Conservation (phyloP, 2,329 filamentous ascomycete species). For the Ascochyta clinopodiicola region DNA sequence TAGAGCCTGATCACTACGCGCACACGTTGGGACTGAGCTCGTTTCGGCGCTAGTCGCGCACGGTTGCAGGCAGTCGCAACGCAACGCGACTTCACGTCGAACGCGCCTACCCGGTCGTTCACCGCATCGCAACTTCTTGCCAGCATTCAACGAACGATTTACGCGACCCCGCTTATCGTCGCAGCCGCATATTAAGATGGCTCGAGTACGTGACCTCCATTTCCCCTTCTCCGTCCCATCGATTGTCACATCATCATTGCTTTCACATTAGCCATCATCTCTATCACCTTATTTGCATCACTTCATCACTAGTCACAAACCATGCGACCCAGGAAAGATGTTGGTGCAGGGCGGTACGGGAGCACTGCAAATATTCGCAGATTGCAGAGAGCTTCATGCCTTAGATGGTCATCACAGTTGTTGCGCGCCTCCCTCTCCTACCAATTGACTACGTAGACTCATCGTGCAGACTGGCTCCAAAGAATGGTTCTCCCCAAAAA, state of each 20-base stretch:
- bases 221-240: not conserved
- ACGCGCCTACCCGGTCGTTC: slow-evolving; percentile 40
- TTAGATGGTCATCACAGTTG: not conserved
- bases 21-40: not conserved
- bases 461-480: not conserved
- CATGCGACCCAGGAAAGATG: not conserved
- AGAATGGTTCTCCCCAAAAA: not conserved
- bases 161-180: slow-evolving; percentile 23
- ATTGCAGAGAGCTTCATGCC: not conserved
- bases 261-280: not conserved
- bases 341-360: not conserved
- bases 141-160: slow-evolving; percentile 22
- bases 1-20: not conserved
- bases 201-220: slow-evolving; percentile 41
- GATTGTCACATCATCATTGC: not conserved
- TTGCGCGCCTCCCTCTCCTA: not conserved
- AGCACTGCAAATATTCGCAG: not conserved
- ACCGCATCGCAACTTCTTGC: slow-evolving; percentile 34
- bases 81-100: slow-evolving; percentile 30
- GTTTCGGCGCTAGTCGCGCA: slow-evolving; percentile 17
- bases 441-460: not conserved
- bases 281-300: not conserved
- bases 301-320: not conserved
- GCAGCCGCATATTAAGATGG: slow-evolving; percentile 33
- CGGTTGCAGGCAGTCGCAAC: slow-evolving; percentile 23